Percentiles rank a stretch among this genome's conserved stretches.
Evolutionary conservation across 2,329 filamentous ascomycete species (phyloP).

Genomic region (Fusarium gaditjirri): DNA sequence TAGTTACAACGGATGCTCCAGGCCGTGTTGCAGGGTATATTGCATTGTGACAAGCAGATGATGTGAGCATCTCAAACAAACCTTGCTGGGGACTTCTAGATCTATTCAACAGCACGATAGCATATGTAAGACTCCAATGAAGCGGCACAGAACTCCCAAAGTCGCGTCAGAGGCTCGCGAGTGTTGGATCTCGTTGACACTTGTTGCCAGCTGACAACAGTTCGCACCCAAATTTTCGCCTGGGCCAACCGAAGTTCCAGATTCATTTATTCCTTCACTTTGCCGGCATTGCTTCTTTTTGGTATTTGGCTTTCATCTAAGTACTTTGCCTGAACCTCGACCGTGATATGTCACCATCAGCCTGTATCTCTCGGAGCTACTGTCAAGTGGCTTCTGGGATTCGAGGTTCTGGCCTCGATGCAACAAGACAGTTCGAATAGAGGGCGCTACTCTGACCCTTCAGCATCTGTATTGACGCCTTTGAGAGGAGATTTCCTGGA

Average conservation of each 20-base stretch:
- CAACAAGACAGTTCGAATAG: conserved; percentile 28
- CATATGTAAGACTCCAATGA: background rate
- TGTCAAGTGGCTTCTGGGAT: conserved; percentile 12
- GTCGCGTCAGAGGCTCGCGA: background rate
- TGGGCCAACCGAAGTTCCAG: background rate
- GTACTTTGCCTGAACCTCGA: background rate
- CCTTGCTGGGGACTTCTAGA: background rate
- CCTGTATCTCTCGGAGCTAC: background rate
- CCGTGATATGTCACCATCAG: background rate
- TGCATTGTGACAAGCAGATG: background rate
- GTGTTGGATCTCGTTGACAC: background rate
- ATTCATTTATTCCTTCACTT: background rate
- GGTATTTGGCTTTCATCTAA: background rate
- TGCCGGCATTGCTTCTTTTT: background rate
- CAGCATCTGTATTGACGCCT: conserved; percentile 41
- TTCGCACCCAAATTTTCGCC: background rate
- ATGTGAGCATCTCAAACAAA: background rate
- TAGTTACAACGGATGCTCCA: background rate
- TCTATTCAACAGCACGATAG: background rate
- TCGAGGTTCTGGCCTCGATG: conserved; percentile 26
- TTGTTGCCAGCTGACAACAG: conserved; percentile 7
- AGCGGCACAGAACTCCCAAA: no score
- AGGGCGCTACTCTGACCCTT: conserved; percentile 41
- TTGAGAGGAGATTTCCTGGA: conserved; percentile 54
- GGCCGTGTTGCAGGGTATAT: background rate